These are phyloP conservation scores for Monosporascus sp. DNA, from an alignment of 2,329 filamentous ascomycete species.

Conservation along the genomic window DNA sequence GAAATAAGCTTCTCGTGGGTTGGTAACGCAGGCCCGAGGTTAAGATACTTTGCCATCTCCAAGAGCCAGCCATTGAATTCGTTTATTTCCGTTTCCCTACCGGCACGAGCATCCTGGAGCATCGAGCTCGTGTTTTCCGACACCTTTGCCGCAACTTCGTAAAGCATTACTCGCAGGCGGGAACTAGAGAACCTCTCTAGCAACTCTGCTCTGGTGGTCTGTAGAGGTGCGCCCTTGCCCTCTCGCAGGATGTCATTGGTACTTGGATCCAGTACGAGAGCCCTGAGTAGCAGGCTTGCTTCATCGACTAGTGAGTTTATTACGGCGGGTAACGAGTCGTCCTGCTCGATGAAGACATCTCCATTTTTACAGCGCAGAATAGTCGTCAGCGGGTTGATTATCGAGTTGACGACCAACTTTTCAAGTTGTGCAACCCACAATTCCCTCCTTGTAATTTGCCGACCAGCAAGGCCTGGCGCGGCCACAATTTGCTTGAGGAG, in stretches of 20 bases:
- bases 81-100: slow-evolving; percentile 48
- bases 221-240: slow-evolving; percentile 11
- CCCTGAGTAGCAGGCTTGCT: slow-evolving; percentile 65
- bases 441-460: slow-evolving; percentile 34
- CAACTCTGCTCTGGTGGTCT: slow-evolving; percentile 35
- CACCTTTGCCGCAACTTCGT: slow-evolving; percentile 43
- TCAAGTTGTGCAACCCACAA: slow-evolving; percentile 67
- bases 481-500: slow-evolving; percentile 37
- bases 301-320: slow-evolving; percentile 70
- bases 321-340: slow-evolving; percentile 45
- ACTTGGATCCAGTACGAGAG: slow-evolving; percentile 57
- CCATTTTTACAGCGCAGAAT: slow-evolving; percentile 75
- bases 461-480: slow-evolving; percentile 39
- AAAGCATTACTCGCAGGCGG: slow-evolving; percentile 40
- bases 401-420: slow-evolving; percentile 74
- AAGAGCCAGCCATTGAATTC: slow-evolving; percentile 58
- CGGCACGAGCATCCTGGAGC: slow-evolving; percentile 52
- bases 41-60: slow-evolving; percentile 38
- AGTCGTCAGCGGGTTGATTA: slow-evolving; percentile 82
- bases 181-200: slow-evolving; percentile 39
- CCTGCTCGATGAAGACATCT: slow-evolving; percentile 58
- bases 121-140: slow-evolving; percentile 55
- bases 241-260: slow-evolving; percentile 32
- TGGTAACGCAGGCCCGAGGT: slow-evolving; percentile 27
- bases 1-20: slow-evolving; percentile 37